Evolutionary conservation across 1,284 basidiomycete species (phyloP), one percentile per base, ranked within the genome.

Genomic region (Rhodotorula sp.): DNA sequence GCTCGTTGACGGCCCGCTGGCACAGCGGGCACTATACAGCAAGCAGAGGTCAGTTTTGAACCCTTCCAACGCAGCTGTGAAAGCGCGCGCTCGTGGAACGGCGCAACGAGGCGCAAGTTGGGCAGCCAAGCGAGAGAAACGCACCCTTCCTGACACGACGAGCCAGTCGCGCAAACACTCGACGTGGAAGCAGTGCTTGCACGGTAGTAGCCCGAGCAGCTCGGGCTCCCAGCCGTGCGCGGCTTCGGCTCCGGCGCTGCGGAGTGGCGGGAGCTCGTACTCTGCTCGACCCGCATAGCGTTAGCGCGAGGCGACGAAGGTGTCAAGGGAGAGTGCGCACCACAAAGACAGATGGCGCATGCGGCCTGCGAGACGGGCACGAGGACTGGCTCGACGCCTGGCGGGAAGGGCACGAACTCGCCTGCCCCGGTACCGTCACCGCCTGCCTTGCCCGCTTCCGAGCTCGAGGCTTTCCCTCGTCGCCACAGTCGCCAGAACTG

Each of bases 321-420:
- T 17, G 42, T 23, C 44, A 27, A 50, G n/a, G n/a, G n/a, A n/a
- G n/a, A 27, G 14, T n/a, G 48, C 70, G 53, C 12, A 67, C 70
- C 71, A 54, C 53, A 66, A 4, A 75, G 59, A 25, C 74, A 75
- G 41, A 75, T 73, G 21, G 71, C 67, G 45, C 74, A 75, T 2
- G 74, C 63, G n/a, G 53, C 62, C 44, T 73, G 74, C 9, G 57
- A 64, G 19, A 62, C 71, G 12, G 68, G 66, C 3, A 75, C 55
- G 12, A 44, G n/a, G 27, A 75, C 45, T 14, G 48, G 52, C 10
- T 54, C 60, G 5, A 70, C 64, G 5, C 69, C 72, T 0, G 61
- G 7, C 4, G 74, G 74, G 21, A 75, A 65, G 4, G 63, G 46
- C 8, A 61, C 61, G 44, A 50, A 61, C 1, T 17, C 49, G 23